Evolutionary conservation across 768 basidiomycete genomes (phyloP), one percentile per base, ranked within the genome.

Genomic region (Phallus indusiatus): DNA sequence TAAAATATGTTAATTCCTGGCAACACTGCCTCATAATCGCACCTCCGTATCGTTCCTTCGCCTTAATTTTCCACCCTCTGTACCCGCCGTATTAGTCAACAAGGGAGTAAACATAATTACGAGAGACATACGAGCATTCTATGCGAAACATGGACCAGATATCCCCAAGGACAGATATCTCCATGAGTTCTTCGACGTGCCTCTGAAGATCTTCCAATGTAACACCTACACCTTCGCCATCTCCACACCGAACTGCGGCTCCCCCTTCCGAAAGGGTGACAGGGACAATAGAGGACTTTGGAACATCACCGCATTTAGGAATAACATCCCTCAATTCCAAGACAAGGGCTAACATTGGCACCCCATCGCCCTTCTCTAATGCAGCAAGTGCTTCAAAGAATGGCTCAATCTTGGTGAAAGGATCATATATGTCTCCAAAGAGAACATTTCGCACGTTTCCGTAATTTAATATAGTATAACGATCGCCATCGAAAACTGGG

Each of bases 301-400:
- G 20, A 11, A 42, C 24, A 12, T n/a, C 20, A 14, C 36, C 22
- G 42, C 62, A 63, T 16, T 58, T 53, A 12, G 36, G 47, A 62
- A 28, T 48, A 53, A 18, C 46, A 36, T 12, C 11, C 48, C 17
- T 51, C 46, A 46, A 50, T 33, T 55, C 61, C 49, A 56, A 36
- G 11, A 47, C 34, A 11, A 62, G 50, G 8, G 3, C 6, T 21
- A 52, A 66, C 11, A 67, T 56, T n/a, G 60, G 52, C 2, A 59
- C 56, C 8, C 64, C 69, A 59, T 71, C 62, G 18, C 70, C 70
- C 8, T 49, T 52, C 37, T 69, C 65, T 2, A 70, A 64, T 24
- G 64, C 65, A 18, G 68, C 65, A 24, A 71, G 63, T 16, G 54
- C 54, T 10, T 17, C 35, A 33, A 53, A 28, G 22, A 60, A 34